Evolutionary conservation across 306 rosid genomes (phyloP), one percentile per base, ranked within the genome.

Genomic region (Carpinus viminea): DNA sequence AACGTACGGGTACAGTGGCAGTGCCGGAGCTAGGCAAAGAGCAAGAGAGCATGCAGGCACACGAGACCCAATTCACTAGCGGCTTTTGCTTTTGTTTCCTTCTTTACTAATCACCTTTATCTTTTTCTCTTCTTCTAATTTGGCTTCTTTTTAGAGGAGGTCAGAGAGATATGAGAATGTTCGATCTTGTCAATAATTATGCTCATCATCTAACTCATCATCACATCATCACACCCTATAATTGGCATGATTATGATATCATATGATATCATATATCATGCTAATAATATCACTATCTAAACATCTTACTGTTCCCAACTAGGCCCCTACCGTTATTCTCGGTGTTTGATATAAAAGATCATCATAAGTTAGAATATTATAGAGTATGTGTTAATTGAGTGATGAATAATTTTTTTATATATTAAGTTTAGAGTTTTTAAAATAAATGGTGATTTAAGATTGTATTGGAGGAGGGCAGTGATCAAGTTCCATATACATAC

Each of bases 181-280:
- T 86, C 26, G 26, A 24, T 24, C 88, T 76, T 83, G 51, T 36
- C 74, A 59, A 70, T 79, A 74, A 79, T 84, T 81, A 57, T 74
- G 77, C 88, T 61, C 83, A 74, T 80, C 85, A 86, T 38, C 53
- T 79, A 68, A 74, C 75, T 83, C 84, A 85, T 89, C 76, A 87
- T 89, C 84, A 68, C 43, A 36, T 89, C 76, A 87, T 89, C 84
- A 68, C 43, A 36, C 24, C 31, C n/a, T 70, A 28, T 70, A 41
- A 41, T 13, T 71, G 53, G 46, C 59, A 87, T 85, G 21, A 84
- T 74, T 70, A 84, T 77, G 38, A 79, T 51, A 70, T 4, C 2
- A 3, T 62, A 85, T 80, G 26, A 24, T 24, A 24, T 24, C 26
- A 76, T 71, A 70, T 70, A 65, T 59, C 73, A 62, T 56, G 21